Conservation (phyloP, 2,329 filamentous ascomycete species). For the Mariannaea elegans region DNA sequence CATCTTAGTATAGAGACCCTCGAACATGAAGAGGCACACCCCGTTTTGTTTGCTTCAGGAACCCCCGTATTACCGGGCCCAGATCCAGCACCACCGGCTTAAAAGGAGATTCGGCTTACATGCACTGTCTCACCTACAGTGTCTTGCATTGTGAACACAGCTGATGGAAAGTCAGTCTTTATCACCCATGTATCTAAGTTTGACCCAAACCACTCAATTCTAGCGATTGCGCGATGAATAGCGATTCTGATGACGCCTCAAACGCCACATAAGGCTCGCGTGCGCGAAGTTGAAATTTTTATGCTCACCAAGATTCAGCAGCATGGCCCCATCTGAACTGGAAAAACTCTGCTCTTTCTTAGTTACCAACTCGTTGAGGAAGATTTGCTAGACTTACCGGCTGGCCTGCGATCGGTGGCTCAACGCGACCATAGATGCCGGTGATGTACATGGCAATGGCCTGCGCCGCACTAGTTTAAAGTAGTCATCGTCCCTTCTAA, state of each 20-base stretch:
- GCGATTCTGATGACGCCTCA: constrained; percentile 74
- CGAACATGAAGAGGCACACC: constrained; percentile 77
- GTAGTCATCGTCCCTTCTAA: constrained; percentile 55
- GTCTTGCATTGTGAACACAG: constrained; percentile 73
- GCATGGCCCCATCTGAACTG: constrained; percentile 76
- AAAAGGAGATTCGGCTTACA: constrained; percentile 39
- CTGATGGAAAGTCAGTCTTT: constrained; percentile 14
- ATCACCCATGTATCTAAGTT: neutral
- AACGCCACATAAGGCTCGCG: constrained; percentile 74
- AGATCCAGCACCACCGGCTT: neutral
- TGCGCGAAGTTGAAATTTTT: constrained; percentile 75
- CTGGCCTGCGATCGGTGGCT: constrained; percentile 62
- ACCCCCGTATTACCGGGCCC: neutral
- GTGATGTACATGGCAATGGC: constrained; percentile 73
- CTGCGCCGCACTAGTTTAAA: constrained; percentile 72
- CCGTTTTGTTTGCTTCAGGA: constrained; percentile 33
- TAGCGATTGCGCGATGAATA: constrained; percentile 78
- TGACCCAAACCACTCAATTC: constrained; percentile 48
- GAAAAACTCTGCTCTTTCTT: constrained; percentile 60
- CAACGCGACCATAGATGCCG: constrained; percentile 73
- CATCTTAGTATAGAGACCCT: constrained; percentile 72
- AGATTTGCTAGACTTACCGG: constrained; percentile 45
- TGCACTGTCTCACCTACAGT: constrained; percentile 55
- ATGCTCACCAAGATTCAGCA: constrained; percentile 76
- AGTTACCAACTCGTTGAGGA: neutral